Conservation (phyloP, 768 basidiomycete genomes). For the Lactarius vividus region DNA sequence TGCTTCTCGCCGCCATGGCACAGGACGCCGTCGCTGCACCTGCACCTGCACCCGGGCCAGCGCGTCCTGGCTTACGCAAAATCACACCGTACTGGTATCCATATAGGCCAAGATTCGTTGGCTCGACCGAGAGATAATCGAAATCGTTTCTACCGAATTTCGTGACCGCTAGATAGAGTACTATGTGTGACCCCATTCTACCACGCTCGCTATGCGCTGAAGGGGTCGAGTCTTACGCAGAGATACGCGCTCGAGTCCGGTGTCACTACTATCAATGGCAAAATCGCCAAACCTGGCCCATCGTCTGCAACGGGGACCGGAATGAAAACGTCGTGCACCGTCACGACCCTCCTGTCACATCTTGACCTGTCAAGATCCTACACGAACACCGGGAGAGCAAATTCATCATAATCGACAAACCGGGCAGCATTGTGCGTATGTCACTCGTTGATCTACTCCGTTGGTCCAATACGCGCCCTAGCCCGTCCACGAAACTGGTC, state of each 20-base stretch:
- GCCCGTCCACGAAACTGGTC: slow-evolving; percentile 91
- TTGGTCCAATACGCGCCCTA: slow-evolving; percentile 32
- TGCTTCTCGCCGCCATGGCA: slow-evolving; percentile 30
- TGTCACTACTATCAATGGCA: slow-evolving; percentile 94
- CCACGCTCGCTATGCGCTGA: slow-evolving; percentile 5
- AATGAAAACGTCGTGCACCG: slow-evolving; percentile 95
- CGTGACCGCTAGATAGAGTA: slow-evolving; percentile 93
- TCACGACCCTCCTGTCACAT: slow-evolving; percentile 95
- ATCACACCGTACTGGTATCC: slow-evolving; percentile 90
- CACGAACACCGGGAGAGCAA: slow-evolving; percentile 73
- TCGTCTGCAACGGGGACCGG: slow-evolving; percentile 83
- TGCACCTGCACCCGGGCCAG: slow-evolving; percentile 2
- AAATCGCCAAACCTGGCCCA: slow-evolving; percentile 68
- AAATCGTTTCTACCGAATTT: slow-evolving; percentile 93
- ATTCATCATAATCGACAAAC: slow-evolving; percentile 94
- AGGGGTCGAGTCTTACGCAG: slow-evolving; percentile 33
- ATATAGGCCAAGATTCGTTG: slow-evolving; percentile 89
- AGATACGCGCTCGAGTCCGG: slow-evolving; percentile 79
- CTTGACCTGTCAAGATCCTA: slow-evolving; percentile 75
- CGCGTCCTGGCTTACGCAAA: slow-evolving; percentile 61
- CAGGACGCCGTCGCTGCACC: slow-evolving; percentile 23
- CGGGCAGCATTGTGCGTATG: slow-evolving; percentile 86
- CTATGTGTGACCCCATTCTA: slow-evolving; percentile 61
- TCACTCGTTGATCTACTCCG: slow-evolving; percentile 18
- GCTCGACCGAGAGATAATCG: slow-evolving; percentile 82